phyloP scores from a whole-genome alignment of 176 grass and related monocot genomes.

The Luzula sylvatica region DNA sequence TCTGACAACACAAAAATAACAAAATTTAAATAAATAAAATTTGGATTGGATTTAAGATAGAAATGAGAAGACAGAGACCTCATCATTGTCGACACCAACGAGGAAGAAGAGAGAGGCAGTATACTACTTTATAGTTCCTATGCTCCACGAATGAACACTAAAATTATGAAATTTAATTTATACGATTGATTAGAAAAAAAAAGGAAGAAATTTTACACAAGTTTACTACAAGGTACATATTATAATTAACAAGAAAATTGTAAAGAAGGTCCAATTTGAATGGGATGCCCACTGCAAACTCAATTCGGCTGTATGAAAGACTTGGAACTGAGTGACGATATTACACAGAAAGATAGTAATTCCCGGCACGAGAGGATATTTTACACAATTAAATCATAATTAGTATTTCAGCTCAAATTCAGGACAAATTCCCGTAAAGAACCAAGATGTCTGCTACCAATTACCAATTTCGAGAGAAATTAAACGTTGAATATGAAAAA shows the following conservation, averaged over 20 bases:
- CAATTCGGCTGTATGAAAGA: no score
- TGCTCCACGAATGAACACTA: constrained; percentile 99
- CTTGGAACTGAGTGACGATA: no score
- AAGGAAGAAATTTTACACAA: not conserved
- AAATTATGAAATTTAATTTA: constrained; percentile 1
- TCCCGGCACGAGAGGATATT: not conserved
- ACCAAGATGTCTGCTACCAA: no score
- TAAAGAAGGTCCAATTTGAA: not conserved
- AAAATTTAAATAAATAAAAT: not conserved
- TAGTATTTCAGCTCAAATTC: not conserved
- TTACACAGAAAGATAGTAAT: no score
- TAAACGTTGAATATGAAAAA: not conserved
- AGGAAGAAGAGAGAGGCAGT: constrained; percentile 96
- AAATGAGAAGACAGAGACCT: constrained; percentile 25
- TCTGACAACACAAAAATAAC: constrained; percentile 34
- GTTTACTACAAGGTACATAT: not conserved
- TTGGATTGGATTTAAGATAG: constrained; percentile 1
- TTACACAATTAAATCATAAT: not conserved
- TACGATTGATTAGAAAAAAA: no score
- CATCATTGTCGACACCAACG: constrained; percentile 92
- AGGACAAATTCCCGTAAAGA: not conserved
- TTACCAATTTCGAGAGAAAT: no score
- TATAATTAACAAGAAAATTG: not conserved
- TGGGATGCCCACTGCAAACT: no score
- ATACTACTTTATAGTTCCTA: constrained; percentile 93